Percentiles rank a stretch among this genome's conserved stretches.
Conservation (phyloP, 169 alveolate species). For the Plasmodium yoelii region DNA sequence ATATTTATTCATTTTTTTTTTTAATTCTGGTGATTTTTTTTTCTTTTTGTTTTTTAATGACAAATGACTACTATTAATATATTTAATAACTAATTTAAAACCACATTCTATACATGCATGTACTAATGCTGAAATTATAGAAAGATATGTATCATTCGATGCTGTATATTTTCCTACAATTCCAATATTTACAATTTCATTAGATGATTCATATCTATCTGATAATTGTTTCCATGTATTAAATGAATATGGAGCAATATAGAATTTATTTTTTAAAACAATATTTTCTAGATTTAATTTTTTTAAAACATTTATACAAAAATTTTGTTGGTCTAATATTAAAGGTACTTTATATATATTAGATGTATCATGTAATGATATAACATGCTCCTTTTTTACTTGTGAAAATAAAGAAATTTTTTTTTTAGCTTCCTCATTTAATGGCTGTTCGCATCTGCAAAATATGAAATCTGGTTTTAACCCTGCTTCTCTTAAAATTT, state of each 20-base stretch:
- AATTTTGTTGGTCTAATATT: constrained; percentile 86
- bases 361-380: constrained; percentile 68
- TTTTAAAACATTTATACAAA: constrained; percentile 77
- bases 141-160: constrained; percentile 93
- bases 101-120: constrained; percentile 93
- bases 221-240: constrained; percentile 81
- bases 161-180: constrained; percentile 96
- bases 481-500: constrained; percentile 88
- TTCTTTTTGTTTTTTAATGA: constrained; percentile 77
- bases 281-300: constrained; percentile 61
- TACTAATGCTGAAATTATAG: constrained; percentile 93
- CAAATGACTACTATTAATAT: constrained; percentile 87
- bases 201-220: constrained; percentile 65
- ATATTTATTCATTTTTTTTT: constrained; percentile 25
- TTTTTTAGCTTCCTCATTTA: constrained; percentile 81
- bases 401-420: constrained; percentile 90
- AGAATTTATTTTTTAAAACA: constrained; percentile 43
- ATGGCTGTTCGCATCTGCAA: constrained; percentile 89
- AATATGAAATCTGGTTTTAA: constrained; percentile 89
- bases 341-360: constrained; percentile 86
- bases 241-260: constrained; percentile 73
- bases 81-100: constrained; percentile 81
- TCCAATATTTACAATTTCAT: constrained; percentile 87
- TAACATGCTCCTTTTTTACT: constrained; percentile 86
- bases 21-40: constrained; percentile 50